Conservation (phyloP, 1,284 basidiomycete genomes). For the Melampsora americana region DNA sequence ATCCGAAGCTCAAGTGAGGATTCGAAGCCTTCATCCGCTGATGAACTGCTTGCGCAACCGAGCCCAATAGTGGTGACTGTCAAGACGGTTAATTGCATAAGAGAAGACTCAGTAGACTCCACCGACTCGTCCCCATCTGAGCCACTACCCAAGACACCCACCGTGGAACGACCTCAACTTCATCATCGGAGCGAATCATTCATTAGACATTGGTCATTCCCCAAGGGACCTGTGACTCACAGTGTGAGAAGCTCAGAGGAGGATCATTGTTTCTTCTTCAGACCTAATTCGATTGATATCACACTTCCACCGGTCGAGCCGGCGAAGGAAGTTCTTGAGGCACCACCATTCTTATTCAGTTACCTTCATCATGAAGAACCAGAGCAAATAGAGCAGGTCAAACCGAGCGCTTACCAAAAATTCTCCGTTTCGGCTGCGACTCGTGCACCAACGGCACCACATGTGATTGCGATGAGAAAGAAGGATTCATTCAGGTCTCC, state of each 20-base stretch:
- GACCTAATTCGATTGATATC: slow-evolving; percentile 1
- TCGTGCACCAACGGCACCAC: no score
- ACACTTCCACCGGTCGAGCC: background rate
- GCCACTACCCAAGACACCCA: background rate
- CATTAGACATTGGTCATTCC: slow-evolving; percentile 1
- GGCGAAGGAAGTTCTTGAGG: background rate
- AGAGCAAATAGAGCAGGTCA: no score
- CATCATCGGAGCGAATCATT: background rate
- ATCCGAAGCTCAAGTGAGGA: no score
- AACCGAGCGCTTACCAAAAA: no score
- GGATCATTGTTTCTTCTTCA: background rate
- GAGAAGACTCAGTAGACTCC: background rate
- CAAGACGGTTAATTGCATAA: no score
- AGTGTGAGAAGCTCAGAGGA: background rate
- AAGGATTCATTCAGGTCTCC: no score
- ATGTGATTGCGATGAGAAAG: no score
- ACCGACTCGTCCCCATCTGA: background rate
- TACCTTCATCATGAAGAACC: background rate
- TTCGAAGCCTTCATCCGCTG: no score
- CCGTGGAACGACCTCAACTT: background rate
- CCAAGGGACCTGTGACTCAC: background rate
- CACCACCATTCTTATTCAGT: background rate
- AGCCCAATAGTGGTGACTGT: no score
- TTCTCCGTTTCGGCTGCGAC: no score
- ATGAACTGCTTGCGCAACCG: no score